These are phyloP conservation scores for Apostasia ramifera DNA, from an alignment of 106 monocot genomes.

Conservation along the genomic window DNA sequence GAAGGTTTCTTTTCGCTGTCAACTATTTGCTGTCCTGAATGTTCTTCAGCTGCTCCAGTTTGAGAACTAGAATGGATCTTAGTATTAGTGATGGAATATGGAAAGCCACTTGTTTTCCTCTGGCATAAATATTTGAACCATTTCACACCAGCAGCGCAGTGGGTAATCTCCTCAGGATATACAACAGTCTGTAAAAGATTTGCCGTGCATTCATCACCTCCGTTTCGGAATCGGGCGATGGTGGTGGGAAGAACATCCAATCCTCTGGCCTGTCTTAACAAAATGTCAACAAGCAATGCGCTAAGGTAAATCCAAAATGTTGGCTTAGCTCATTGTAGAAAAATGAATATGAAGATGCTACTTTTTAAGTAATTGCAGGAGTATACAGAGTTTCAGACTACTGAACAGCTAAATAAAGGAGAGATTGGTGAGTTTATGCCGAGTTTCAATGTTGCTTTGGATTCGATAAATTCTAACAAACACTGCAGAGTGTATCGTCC, in stretches of 20 bases:
- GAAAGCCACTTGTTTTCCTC: background rate
- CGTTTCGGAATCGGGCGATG: constrained; percentile 66
- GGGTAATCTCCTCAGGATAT: constrained; percentile 85
- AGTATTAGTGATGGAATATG: background rate
- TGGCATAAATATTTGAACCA: constrained; percentile 81
- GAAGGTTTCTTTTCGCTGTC: background rate
- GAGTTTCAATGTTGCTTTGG: too few species aligned
- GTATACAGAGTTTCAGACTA: too few species aligned
- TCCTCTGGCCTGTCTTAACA: constrained; percentile 61
- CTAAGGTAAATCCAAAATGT: background rate
- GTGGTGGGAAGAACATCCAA: constrained; percentile 79
- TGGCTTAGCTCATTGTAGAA: background rate
- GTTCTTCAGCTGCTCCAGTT: background rate
- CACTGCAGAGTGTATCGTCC: too few species aligned
- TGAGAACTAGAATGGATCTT: background rate
- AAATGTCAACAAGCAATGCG: background rate
- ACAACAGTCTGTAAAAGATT: constrained; percentile 55
- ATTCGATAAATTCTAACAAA: too few species aligned
- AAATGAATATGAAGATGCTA: too few species aligned
- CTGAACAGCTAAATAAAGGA: too few species aligned
- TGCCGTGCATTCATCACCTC: constrained; percentile 73
- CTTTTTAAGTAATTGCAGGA: too few species aligned
- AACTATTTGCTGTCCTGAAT: background rate
- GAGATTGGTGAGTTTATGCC: too few species aligned
- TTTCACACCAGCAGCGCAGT: constrained; percentile 80